Conservation (phyloP, 2,329 filamentous ascomycete species). For the Curvularia eragrostidis region DNA sequence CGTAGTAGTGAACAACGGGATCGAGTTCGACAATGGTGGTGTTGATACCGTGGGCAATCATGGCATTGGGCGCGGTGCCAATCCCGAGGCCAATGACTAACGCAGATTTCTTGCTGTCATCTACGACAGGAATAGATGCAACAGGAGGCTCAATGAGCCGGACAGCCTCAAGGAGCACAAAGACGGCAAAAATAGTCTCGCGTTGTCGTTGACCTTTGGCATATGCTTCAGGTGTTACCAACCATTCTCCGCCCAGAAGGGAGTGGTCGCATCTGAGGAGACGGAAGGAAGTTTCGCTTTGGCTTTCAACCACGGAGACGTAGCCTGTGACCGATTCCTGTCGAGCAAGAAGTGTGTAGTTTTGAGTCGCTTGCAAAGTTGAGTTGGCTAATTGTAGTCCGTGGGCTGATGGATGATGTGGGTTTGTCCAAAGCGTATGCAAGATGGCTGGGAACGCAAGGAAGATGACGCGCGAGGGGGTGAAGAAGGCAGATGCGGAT, state of each 20-base stretch:
- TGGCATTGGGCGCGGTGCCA: conserved; percentile 85
- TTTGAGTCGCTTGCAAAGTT: conserved; percentile 64
- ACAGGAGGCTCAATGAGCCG: conserved; percentile 69
- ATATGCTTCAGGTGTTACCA: conserved; percentile 57
- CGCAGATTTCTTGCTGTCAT: conserved; percentile 75
- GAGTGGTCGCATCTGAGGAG: conserved; percentile 94
- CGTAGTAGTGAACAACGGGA: conserved; percentile 84
- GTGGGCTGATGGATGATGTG: conserved; percentile 70
- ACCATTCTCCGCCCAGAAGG: conserved; percentile 91
- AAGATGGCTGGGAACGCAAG: conserved; percentile 74
- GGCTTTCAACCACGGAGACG: conserved; percentile 84
- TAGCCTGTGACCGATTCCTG: conserved; percentile 90
- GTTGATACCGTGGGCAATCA: conserved; percentile 86
- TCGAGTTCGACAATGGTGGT: conserved; percentile 97
- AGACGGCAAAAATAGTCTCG: conserved; percentile 95
- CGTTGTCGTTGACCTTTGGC: conserved; percentile 61
- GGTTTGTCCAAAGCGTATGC: conserved; percentile 74
- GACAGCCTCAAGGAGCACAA: conserved; percentile 92
- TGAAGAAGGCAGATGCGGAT: conserved; percentile 67
- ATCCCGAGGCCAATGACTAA: conserved; percentile 92
- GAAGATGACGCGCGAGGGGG: conserved; percentile 72
- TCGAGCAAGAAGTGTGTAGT: conserved; percentile 80
- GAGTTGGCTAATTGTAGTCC: conserved; percentile 70
- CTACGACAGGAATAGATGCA: conserved; percentile 34
- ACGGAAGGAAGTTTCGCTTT: conserved; percentile 69